phyloP scores from a whole-genome alignment of 345 rosid species.

The Microthlaspi erraticum region DNA sequence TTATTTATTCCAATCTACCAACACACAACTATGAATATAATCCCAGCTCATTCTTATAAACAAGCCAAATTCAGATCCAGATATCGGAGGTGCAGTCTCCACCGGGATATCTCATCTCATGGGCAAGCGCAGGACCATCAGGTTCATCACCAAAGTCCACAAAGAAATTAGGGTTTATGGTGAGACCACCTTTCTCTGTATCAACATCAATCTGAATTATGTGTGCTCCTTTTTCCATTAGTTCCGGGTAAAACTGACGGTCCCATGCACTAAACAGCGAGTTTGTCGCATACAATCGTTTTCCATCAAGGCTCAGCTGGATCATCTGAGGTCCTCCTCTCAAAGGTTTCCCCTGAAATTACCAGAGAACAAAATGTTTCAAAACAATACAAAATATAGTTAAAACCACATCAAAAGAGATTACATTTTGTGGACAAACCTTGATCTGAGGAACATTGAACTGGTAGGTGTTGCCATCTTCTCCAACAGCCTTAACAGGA shows the following conservation, averaged over 20 bases:
- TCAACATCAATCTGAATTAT: conserved; percentile 82
- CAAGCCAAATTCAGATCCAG: conserved; percentile 47
- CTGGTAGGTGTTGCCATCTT: conserved; percentile 71
- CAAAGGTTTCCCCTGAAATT: conserved; percentile 59
- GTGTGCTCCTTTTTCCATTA: conserved; percentile 81
- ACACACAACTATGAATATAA: not conserved
- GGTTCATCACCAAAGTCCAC: conserved; percentile 87
- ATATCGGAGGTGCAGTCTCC: conserved; percentile 95
- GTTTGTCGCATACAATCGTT: conserved; percentile 83
- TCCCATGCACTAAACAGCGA: conserved; percentile 88
- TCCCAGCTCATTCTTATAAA: not conserved
- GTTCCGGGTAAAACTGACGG: conserved; percentile 74
- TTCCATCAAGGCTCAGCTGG: conserved; percentile 86
- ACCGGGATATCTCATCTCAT: conserved; percentile 91
- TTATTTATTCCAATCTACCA: not conserved
- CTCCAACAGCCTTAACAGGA: conserved; percentile 56
- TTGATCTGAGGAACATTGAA: conserved; percentile 66
- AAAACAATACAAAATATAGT: not conserved
- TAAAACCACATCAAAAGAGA: not conserved
- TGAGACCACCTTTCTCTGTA: conserved; percentile 73
- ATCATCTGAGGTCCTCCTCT: conserved; percentile 95
- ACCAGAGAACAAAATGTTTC: not conserved
- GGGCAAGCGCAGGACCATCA: conserved; percentile 83
- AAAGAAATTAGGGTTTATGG: conserved; percentile 68
- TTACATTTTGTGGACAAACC: conserved; percentile 49